Evolutionary conservation across 257 asterid species (phyloP).

Genomic region (Przewalskia tangutica): DNA sequence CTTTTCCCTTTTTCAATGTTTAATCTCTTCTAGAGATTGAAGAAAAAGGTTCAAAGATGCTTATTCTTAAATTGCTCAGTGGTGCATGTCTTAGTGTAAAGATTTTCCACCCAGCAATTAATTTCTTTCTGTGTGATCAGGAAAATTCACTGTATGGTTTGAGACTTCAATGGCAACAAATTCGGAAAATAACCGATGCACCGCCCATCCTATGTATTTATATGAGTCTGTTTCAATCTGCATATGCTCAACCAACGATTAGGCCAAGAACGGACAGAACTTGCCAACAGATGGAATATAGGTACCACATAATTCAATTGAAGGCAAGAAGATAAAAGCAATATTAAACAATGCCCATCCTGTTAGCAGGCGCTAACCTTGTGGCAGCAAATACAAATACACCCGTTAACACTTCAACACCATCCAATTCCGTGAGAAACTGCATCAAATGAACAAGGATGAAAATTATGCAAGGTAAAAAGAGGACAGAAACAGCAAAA

Average conservation of each 20-base stretch:
- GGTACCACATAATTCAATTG: not conserved
- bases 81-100: not conserved
- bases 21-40: not conserved
- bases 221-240: not conserved
- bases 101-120: not conserved
- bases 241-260: not conserved
- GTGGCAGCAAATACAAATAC: slow-evolving; percentile 98
- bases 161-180: not conserved
- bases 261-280: not conserved
- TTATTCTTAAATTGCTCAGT: not conserved
- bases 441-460: slow-evolving; percentile 9
- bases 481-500: not conserved
- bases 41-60: not conserved
- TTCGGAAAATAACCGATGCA: not conserved
- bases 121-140: not conserved
- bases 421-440: slow-evolving; percentile 93
- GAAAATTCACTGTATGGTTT: not conserved
- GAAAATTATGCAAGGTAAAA: slow-evolving; percentile 1
- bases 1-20: not conserved
- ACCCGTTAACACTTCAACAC: slow-evolving; percentile 95
- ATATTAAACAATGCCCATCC: not conserved
- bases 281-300: not conserved
- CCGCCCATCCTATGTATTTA: not conserved
- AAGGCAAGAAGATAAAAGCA: not conserved
- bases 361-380: slow-evolving; percentile 30